phyloP scores from a whole-genome alignment of 2,329 filamentous ascomycete genomes.

The Penicillium nordicum region DNA sequence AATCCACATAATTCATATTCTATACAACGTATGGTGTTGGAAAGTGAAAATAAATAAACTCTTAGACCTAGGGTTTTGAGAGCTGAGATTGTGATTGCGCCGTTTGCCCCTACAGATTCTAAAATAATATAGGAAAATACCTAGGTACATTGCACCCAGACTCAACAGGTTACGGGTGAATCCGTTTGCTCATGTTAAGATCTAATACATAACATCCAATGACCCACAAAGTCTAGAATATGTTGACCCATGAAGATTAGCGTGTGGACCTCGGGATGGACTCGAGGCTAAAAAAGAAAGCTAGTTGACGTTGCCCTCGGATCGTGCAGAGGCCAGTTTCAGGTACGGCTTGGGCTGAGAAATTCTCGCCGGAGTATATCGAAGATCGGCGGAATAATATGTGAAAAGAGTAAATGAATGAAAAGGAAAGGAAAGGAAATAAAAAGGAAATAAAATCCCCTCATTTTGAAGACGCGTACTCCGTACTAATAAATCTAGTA shows the following conservation, averaged over 20 bases:
- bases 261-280: slow-evolving; percentile 13
- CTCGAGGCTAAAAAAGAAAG: slow-evolving; percentile 6
- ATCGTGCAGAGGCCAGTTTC: slow-evolving; percentile 23
- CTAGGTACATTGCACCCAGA: neutral
- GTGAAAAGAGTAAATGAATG: neutral
- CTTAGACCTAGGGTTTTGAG: neutral
- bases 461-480: neutral
- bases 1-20: neutral
- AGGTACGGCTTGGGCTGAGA: slow-evolving; percentile 18
- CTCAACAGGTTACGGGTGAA: neutral
- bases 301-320: slow-evolving; percentile 15
- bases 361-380: slow-evolving; percentile 24
- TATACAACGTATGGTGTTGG: neutral
- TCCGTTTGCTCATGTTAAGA: slow-evolving; percentile 7
- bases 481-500: slow-evolving; percentile 1
- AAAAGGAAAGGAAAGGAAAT: neutral
- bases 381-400: slow-evolving; percentile 14
- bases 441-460: neutral
- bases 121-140: neutral
- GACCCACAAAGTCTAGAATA: slow-evolving; percentile 10
- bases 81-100: slow-evolving; percentile 1
- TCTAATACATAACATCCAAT: slow-evolving; percentile 3
- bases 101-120: neutral
- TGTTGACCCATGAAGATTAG: slow-evolving; percentile 3
- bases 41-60: neutral